phyloP scores from a whole-genome alignment of 225 moss, liverwort and hornwort species.

The Pleurozium schreberi region DNA sequence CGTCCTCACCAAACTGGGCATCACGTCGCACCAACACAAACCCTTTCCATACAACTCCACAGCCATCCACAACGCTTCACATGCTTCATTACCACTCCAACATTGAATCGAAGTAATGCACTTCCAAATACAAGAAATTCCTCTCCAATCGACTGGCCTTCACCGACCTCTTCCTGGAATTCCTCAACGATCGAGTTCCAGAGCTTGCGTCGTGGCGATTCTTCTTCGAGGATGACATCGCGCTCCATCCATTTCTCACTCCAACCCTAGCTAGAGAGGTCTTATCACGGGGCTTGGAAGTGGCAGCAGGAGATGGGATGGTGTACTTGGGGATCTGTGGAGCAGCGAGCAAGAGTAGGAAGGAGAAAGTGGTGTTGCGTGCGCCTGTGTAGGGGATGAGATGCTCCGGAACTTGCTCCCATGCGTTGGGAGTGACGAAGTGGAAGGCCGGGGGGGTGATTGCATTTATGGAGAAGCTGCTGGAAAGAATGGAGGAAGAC shows the following conservation, averaged over 20 bases:
- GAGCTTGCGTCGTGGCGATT: constrained; percentile 11
- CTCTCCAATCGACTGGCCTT: constrained; percentile 28
- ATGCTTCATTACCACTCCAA: not conserved
- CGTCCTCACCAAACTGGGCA: constrained; percentile 6
- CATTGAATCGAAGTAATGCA: not conserved
- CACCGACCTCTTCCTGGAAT: not conserved
- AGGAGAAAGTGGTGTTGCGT: not conserved
- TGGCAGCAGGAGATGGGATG: constrained; percentile 17
- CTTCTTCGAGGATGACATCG: constrained; percentile 26
- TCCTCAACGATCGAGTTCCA: not conserved
- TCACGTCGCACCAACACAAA: not conserved
- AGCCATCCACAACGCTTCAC: not conserved
- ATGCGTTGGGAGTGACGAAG: constrained; percentile 22
- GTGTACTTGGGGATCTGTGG: constrained; percentile 27
- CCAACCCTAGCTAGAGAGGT: not conserved
- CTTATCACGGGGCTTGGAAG: not conserved
- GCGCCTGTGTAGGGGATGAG: not conserved
- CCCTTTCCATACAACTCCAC: not conserved
- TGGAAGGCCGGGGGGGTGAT: constrained; percentile 20
- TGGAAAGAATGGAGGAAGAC: not conserved
- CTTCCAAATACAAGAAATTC: constrained; percentile 6
- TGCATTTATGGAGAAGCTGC: not conserved
- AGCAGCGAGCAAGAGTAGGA: not conserved
- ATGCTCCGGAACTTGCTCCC: constrained; percentile 15
- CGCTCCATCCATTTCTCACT: constrained; percentile 6